Conservation (phyloP, 305 asterid species). For the Fraxinus ornus region DNA sequence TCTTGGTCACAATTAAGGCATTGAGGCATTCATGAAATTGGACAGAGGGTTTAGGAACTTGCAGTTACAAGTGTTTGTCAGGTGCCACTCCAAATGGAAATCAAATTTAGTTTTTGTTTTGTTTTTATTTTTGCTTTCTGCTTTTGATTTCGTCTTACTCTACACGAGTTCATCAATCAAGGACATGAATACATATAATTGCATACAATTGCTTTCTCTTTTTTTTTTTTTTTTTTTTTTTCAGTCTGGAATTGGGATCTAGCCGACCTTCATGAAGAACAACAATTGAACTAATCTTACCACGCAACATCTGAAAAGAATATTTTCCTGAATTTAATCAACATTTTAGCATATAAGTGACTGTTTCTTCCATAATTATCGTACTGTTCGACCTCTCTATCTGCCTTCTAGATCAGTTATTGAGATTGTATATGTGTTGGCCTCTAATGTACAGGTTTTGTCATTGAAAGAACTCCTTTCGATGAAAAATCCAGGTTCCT, state of each 20-base stretch:
- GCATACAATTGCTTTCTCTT: background rate
- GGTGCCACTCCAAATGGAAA: background rate
- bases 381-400: background rate
- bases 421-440: slow-evolving; percentile 14
- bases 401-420: slow-evolving; percentile 37
- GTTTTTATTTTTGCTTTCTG: background rate
- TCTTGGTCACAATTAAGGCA: background rate
- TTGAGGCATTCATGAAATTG: background rate
- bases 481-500: slow-evolving; percentile 36
- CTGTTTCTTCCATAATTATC: background rate
- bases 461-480: slow-evolving; percentile 5
- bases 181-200: background rate
- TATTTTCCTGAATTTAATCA: background rate
- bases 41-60: background rate
- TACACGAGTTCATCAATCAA: background rate
- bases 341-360: background rate
- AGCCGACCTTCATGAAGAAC: background rate
- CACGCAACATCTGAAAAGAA: background rate
- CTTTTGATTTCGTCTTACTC: background rate
- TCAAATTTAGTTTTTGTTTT: background rate
- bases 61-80: background rate
- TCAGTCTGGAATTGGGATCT: background rate
- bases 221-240: too few species aligned
- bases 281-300: background rate
- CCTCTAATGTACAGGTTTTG: background rate